Evolutionary conservation across 1,284 basidiomycete species (phyloP), one percentile per base, ranked within the genome.

Genomic region (Papiliotrema terrestris): DNA sequence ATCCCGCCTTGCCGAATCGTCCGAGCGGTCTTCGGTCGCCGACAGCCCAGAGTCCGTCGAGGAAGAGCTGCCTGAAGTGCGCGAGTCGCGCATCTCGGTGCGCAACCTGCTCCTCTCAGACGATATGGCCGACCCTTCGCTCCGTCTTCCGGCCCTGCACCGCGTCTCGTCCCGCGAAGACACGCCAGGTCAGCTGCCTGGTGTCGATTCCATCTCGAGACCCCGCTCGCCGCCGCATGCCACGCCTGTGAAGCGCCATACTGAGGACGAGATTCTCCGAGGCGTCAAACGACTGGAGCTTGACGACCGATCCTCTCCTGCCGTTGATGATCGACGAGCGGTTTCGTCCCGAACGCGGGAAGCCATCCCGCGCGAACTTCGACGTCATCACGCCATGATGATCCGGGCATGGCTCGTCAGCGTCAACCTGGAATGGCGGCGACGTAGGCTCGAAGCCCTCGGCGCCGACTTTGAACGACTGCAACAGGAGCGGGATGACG

Each of bases 261-360:
- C 71, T 26, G 73, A 73, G 49, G 73, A 75, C 43, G 66, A 69
- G 48, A 68, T 74, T 46, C 52, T 64, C 2, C 58, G 71, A 39
- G 73, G 70, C 41, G 73, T 75, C 54, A 75, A 75, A 60, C 65
- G 73, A 25, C 58, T 75, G 22, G 73, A 73, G 59, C 61, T 75
- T n/a, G 65, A 63, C 13, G 62, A 65, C 54, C 48, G 61, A 57
- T 43, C 39, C 36, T 52, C 50, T 43, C 55, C 55, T 25, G 51
- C 42, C 13, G 20, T 14, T 14, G 50, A 53, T 23, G 45, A 45
- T 22, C 51, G 38, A 42, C 39, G 15, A 17, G 38, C 38, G 38
- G 20, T 15, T 19, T 20, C 39, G 9, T 19, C 15, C 23, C n/a
- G 44, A 2, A 14, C 46, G 15, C 14, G 26, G 4, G 49, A 44